Evolutionary conservation across 345 rosid genomes (phyloP), one percentile per base, ranked within the genome.

Genomic region (Barbarea vulgaris): DNA sequence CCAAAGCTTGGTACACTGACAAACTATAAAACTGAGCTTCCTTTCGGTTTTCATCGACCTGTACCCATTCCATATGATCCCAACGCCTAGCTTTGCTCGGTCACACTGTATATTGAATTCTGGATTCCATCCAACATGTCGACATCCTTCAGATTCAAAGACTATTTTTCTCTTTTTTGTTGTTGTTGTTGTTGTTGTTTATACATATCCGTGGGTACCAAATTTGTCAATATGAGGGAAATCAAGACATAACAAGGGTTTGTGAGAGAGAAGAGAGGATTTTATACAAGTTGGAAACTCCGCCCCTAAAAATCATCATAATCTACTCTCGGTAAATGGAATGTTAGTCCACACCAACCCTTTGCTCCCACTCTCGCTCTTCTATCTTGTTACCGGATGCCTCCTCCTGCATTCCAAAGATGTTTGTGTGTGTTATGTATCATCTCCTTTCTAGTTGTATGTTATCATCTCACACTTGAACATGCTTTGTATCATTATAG

Each of bases 341-440:
- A 47, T 62, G 12, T 41, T 42, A 52, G 12, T 31, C 64, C 37
- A 7, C 7, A 17, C 63, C 30, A 14, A 22, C 66, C 72, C 39
- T 60, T 39, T 44, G 55, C 46, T 58, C 64, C 17, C 42, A 65
- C 41, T 30, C 25, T 33, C 7, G 24, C 14, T 33, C 21, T 36
- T 66, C 74, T 77, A 70, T 42, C 58, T 63, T 44, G 11, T 33
- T 36, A 64, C 53, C 7, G 71, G 80, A 63, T 77, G 80, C 76
- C 80, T 56, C 59, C 80, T 77, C 76, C 80, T 70, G 75, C 65
- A 4, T 53, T 44, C 37, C 59, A 69, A 34, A 54, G 18, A 62
- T 24, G 30, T 15, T 30, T 33, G 61, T 3, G 44, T 65, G 47
- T 50, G 48, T 31, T 54, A 15, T 44, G 15, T 30, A 62, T 60